Evolutionary conservation across 2,329 filamentous ascomycete species (phyloP).

Genomic region (Penicillium olsonii): DNA sequence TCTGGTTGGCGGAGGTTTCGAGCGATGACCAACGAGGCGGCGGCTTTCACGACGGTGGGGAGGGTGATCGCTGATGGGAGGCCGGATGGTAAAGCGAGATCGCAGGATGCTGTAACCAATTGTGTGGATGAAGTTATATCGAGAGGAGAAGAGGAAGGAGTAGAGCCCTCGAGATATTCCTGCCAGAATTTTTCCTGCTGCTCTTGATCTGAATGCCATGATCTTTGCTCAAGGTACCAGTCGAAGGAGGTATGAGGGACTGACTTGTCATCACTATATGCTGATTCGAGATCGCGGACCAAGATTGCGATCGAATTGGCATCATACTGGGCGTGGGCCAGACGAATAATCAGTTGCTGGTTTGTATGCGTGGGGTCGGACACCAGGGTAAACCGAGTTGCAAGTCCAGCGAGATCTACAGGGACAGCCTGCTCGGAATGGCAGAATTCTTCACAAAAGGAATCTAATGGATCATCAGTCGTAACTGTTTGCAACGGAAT

Average conservation of each 20-base stretch:
- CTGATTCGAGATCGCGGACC: not conserved
- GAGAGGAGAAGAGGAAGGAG: too few relatives aligned
- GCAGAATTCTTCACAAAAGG: not conserved
- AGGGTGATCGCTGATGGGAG: not conserved
- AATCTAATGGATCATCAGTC: not conserved
- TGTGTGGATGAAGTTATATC: not conserved
- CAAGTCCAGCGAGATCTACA: not conserved
- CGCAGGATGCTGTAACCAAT: not conserved
- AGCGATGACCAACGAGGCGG: constrained; percentile 2
- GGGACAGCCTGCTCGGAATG: not conserved
- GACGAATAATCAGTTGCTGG: constrained; percentile 1
- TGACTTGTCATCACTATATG: not conserved
- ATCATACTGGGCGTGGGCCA: constrained; percentile 11
- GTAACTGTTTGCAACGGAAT: not conserved
- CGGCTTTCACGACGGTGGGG: constrained; percentile 11
- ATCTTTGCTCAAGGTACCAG: not conserved
- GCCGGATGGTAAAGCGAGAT: not conserved
- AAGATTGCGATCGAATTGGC: not conserved
- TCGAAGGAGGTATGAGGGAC: not conserved
- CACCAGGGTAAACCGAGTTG: not conserved
- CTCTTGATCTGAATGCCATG: not conserved
- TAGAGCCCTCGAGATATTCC: not conserved
- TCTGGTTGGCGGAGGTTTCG: not conserved
- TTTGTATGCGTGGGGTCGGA: not conserved
- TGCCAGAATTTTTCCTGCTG: not conserved